These are phyloP conservation scores for Pichia cactophila DNA, from an alignment of 1,139 yeast genomes.

Conservation along the genomic window DNA sequence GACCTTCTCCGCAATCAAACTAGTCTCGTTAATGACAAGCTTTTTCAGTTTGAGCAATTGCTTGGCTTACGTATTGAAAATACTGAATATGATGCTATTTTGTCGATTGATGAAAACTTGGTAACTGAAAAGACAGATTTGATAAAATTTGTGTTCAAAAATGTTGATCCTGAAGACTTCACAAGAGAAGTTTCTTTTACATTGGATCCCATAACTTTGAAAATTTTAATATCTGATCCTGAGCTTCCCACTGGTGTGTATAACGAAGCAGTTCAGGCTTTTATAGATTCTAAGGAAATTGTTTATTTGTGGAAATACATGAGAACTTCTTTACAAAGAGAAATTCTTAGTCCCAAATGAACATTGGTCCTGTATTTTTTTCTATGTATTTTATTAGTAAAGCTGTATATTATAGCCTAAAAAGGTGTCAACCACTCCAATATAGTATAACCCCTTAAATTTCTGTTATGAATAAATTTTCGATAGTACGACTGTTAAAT, in stretches of 20 bases:
- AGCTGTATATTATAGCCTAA: too few relatives aligned
- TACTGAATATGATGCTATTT: neutral
- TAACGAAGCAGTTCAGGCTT: constrained; percentile 21
- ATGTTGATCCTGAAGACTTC: constrained; percentile 41
- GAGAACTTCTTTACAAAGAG: constrained; percentile 21
- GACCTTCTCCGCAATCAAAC: constrained; percentile 21
- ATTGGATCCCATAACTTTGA: constrained; percentile 32
- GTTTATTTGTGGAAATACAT: constrained; percentile 36
- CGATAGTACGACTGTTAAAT: too few relatives aligned
- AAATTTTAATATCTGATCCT: constrained; percentile 35
- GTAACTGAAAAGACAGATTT: constrained; percentile 27
- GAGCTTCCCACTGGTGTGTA: constrained; percentile 14
- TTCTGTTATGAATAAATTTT: too few relatives aligned
- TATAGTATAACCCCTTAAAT: too few relatives aligned
- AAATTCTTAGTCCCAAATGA: neutral
- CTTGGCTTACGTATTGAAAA: constrained; percentile 40
- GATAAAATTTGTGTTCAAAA: constrained; percentile 37
- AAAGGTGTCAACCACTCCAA: too few relatives aligned
- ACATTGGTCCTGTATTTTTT: neutral
- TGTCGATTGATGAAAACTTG: neutral
- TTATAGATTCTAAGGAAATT: constrained; percentile 35
- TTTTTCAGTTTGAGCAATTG: constrained; percentile 38
- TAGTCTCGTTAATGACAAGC: constrained; percentile 28
- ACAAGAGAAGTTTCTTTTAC: constrained; percentile 38
- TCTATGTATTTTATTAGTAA: neutral